A percentile compares a stretch with the other conserved stretches of the same genome.
Conservation (phyloP, 2,329 filamentous ascomycete species). For the Aspergillus fijiensis region DNA sequence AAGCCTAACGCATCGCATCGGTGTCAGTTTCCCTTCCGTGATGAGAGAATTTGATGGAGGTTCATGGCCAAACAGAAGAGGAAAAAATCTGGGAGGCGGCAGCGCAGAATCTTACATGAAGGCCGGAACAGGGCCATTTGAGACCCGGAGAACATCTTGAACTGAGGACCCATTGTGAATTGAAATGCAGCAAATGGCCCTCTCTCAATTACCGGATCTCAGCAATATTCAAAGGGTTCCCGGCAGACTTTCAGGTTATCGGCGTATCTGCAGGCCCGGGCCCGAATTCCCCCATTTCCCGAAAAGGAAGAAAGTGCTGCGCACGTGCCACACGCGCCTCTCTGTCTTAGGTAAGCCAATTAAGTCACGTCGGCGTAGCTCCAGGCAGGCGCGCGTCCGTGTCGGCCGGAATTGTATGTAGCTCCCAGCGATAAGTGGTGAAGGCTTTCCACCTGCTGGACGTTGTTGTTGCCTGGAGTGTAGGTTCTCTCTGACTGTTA, state of each 20-base stretch:
- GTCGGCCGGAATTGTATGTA: conserved; percentile 13
- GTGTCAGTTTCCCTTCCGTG: conserved; percentile 21
- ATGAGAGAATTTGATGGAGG: neutral
- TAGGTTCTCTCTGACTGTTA: neutral
- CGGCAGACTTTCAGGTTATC: conserved; percentile 21
- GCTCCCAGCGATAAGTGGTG: neutral
- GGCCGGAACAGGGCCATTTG: conserved; percentile 37
- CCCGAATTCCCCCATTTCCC: conserved; percentile 15
- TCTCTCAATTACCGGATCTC: conserved; percentile 1
- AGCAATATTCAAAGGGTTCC: conserved; percentile 5
- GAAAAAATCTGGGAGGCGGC: neutral
- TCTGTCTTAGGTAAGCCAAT: conserved; percentile 27
- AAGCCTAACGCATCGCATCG: conserved; percentile 23
- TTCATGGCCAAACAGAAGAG: neutral
- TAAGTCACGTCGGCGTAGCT: conserved; percentile 22
- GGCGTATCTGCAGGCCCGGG: conserved; percentile 23
- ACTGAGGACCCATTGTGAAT: conserved; percentile 35
- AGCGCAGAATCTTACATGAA: conserved; percentile 29
- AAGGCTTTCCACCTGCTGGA: neutral
- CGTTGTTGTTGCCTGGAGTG: neutral
- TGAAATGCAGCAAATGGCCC: conserved; percentile 8
- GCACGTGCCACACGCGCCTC: conserved; percentile 26
- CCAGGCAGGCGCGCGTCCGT: conserved; percentile 28
- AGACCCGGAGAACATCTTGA: conserved; percentile 37
- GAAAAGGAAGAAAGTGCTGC: conserved; percentile 21